Conservation (phyloP, 495 filamentous ascomycete genomes). For the Lentithecium fluviatile region DNA sequence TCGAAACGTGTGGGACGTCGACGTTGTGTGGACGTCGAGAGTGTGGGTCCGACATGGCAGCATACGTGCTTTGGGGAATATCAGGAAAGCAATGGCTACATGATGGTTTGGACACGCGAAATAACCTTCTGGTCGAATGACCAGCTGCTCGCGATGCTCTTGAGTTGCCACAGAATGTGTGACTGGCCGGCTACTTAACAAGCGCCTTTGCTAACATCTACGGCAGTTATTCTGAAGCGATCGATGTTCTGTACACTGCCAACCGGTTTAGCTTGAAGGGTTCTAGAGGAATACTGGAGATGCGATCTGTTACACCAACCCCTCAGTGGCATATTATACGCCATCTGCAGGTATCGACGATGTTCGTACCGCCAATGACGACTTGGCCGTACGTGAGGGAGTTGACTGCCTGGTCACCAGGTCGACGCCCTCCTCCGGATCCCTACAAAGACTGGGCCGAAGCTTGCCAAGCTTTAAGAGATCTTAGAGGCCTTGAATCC, state of each 20-base stretch:
- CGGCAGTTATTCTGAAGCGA: slow-evolving; percentile 9
- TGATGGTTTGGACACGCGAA: too few relatives aligned
- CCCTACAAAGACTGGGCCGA: not conserved
- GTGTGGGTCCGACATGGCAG: slow-evolving; percentile 15
- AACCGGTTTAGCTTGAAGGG: slow-evolving; percentile 18
- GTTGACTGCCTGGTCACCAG: too few relatives aligned
- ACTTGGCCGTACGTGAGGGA: not conserved
- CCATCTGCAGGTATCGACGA: slow-evolving; percentile 8
- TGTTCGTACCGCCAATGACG: not conserved
- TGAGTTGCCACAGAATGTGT: slow-evolving; percentile 15
- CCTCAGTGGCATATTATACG: slow-evolving; percentile 11
- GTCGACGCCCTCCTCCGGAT: too few relatives aligned
- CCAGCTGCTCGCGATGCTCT: slow-evolving; percentile 3
- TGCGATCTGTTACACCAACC: not conserved
- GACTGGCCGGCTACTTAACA: too few relatives aligned
- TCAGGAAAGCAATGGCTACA: not conserved
- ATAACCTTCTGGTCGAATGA: not conserved
- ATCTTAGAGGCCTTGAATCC: not conserved
- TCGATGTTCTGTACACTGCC: slow-evolving; percentile 10
- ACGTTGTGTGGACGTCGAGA: slow-evolving; percentile 12
- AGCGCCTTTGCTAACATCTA: not conserved
- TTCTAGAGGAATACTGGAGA: not conserved
- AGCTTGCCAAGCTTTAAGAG: not conserved
- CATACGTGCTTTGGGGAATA: slow-evolving; percentile 11
- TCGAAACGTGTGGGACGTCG: slow-evolving; percentile 4